A percentile compares a stretch with the other conserved stretches of the same genome.
Conservation (phyloP, 345 rosid species). For the Murraya paniculata region DNA sequence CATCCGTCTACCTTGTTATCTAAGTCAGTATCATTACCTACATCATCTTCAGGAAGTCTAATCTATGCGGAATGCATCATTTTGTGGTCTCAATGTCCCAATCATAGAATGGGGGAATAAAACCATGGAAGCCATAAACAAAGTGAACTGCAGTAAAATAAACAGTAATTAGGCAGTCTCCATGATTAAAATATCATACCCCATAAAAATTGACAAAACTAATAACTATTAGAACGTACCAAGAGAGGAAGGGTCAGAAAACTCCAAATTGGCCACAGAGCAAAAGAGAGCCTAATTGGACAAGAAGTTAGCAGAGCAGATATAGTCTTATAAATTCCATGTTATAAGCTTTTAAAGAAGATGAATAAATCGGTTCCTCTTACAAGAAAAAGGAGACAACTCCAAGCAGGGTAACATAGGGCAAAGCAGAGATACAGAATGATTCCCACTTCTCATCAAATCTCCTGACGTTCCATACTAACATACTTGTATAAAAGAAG, state of each 20-base stretch:
- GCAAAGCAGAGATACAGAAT: constrained; percentile 70
- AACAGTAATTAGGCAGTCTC: constrained; percentile 13
- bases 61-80: constrained; percentile 70
- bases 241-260: constrained; percentile 93
- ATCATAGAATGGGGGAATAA: constrained; percentile 72
- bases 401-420: constrained; percentile 80
- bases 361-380: constrained; percentile 25
- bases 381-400: constrained; percentile 84
- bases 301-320: constrained; percentile 13
- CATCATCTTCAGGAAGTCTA: constrained; percentile 30
- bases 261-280: constrained; percentile 96
- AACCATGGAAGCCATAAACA: constrained; percentile 91
- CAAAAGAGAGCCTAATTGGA: constrained; percentile 60
- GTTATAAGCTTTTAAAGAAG: constrained; percentile 8
- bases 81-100: constrained; percentile 61
- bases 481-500: constrained; percentile 72
- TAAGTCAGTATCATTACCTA: constrained; percentile 29
- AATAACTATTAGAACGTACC: constrained; percentile 36
- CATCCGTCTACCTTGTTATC: constrained; percentile 20
- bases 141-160: constrained; percentile 71
- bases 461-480: constrained; percentile 79
- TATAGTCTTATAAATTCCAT: constrained; percentile 8
- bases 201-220: not conserved
- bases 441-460: constrained; percentile 92
- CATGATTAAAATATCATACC: constrained; percentile 3